These are phyloP conservation scores for Capsicum rhomboideum DNA, from an alignment of 257 asterid species.

Conservation along the genomic window DNA sequence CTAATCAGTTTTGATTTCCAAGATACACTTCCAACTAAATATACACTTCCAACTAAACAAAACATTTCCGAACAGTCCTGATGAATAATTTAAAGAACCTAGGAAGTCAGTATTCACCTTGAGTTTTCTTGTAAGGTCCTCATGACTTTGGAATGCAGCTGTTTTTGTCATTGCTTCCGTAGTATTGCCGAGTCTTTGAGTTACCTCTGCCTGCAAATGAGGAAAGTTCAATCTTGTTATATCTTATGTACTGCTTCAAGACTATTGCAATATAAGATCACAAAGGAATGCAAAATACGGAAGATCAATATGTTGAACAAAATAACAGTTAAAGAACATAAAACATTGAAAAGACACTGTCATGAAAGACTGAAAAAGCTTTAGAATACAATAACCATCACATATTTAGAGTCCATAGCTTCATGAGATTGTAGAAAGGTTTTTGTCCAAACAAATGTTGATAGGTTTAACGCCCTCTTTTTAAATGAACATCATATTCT, in stretches of 20 bases:
- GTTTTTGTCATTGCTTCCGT: slow-evolving; percentile 28
- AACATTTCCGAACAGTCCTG: not conserved
- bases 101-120: slow-evolving; percentile 28
- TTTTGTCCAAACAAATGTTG: not conserved
- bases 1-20: not conserved
- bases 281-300: not conserved
- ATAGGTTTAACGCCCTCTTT: not conserved
- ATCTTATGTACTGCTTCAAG: not conserved
- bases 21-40: not conserved
- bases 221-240: not conserved
- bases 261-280: not conserved
- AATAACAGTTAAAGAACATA: not conserved
- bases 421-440: not conserved
- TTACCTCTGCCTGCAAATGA: slow-evolving; percentile 64
- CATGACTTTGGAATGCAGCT: slow-evolving; percentile 58
- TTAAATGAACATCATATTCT: not conserved
- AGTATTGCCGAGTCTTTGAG: slow-evolving; percentile 63
- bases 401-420: not conserved
- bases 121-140: slow-evolving; percentile 74
- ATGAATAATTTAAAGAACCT: not conserved
- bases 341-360: not conserved
- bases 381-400: not conserved
- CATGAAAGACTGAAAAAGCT: not conserved
- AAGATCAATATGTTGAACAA: not conserved
- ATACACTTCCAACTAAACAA: not conserved